Evolutionary conservation across 768 basidiomycete genomes (phyloP), one percentile per base, ranked within the genome.

Genomic region (Goffeauzyma gilvescens): DNA sequence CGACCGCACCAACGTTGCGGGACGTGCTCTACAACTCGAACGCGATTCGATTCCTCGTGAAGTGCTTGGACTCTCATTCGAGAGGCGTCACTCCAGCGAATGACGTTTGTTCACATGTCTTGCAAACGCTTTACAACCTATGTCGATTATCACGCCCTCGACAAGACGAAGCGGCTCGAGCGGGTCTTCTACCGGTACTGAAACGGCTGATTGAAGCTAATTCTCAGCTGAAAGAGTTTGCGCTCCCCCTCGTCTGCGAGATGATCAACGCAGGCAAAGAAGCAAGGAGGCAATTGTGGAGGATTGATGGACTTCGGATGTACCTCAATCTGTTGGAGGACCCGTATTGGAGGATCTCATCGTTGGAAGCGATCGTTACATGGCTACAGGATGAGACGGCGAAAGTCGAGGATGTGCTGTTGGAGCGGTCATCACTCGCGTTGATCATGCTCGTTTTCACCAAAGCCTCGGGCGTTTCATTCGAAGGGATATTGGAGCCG

Each of bases 311-410:
- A n/a, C 17, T 9, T 38, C 25, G 18, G 61, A 60, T 63, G 15
- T 65, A 65, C 41, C 55, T 65, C 8, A 48, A 61, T n/a, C 46
- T 65, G 33, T 53, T 62, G 14, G 39, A 50, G 22, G 60, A 65
- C 37, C 53, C 60, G 8, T 65, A 61, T 50, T 65, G 64, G 64
- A 53, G 58, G 28, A 58, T 86, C 51, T 82, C 79, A 53, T 81
- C 87, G 8, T 63, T 96, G 44, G 93, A 98, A 58, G 76, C 87
- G 6, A 75, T 95, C 23, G 63, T 86, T 8, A 79, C 82, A 0
- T 98, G 90, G 86, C 67, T 96, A 26, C 82, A 87, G 68, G 93
- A 95, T 54, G 93, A 98, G 65, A 84, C 82, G 1, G 77, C 84
- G 2, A 74, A 86, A 41, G 81, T 98, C 5, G 93, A 95, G 59